Percentiles rank a stretch among this genome's conserved stretches.
phyloP scores from a whole-genome alignment of 1,139 yeast genomes.

The Hanseniaspora gamundiae region DNA sequence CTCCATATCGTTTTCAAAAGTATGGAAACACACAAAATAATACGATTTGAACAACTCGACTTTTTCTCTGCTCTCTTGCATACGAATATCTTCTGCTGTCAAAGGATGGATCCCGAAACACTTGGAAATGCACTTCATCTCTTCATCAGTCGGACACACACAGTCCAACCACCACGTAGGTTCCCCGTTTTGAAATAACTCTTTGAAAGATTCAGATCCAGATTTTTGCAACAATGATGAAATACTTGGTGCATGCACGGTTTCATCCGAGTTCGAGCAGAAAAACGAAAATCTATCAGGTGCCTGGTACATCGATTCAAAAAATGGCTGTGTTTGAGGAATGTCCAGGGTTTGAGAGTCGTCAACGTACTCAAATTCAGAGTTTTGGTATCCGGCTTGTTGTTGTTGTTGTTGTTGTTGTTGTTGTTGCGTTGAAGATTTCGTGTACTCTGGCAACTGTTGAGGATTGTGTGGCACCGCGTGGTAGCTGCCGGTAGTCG shows the following conservation, averaged over 20 bases:
- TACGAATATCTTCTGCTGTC: constrained; percentile 74
- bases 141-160: constrained; percentile 54
- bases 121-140: constrained; percentile 51
- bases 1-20: constrained; percentile 65
- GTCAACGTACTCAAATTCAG: too few species aligned
- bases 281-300: constrained; percentile 81
- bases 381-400: too few species aligned
- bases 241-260: constrained; percentile 79
- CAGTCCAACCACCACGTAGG: constrained; percentile 70
- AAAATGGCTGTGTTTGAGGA: not conserved
- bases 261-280: constrained; percentile 69
- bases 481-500: too few species aligned
- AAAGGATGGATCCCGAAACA: constrained; percentile 78
- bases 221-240: constrained; percentile 46
- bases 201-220: constrained; percentile 52
- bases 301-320: constrained; percentile 13
- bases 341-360: not conserved
- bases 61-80: constrained; percentile 79
- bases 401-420: not conserved
- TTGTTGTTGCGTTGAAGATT: not conserved
- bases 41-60: constrained; percentile 65
- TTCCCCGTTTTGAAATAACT: constrained; percentile 40
- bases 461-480: too few species aligned
- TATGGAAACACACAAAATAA: constrained; percentile 74
- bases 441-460: constrained; percentile 6